Base-by-base conservation (phyloP, 768 basidiomycete genomes). In the Lenzites betulinus region DNA sequence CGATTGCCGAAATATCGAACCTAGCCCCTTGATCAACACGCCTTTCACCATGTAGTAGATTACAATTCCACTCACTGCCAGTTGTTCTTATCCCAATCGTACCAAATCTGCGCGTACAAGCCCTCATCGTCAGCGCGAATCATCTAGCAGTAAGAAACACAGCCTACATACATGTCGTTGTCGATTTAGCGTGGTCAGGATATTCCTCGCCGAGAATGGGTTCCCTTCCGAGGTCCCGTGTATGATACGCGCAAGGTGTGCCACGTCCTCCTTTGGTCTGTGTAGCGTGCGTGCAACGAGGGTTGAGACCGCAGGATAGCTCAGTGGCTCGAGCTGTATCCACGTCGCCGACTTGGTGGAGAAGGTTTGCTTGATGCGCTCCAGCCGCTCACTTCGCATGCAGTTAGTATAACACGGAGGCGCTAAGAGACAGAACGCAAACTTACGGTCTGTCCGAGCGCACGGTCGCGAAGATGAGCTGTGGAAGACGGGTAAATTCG, bases 241-340 rank as follows among this genome's bases (percentile, higher is more conserved):
- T 16, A 90, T 75, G 50, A 88, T 80, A 18, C 78, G 76, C 5
- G 86, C 81, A 46, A 91, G 69, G 5, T 79, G 73, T 3, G 74
- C 71, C 51, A 81, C 83, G 20, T 86, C 85, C 36, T 86, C 84
- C 63, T 80, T 82, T 1, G 76, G 61, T 16, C 84, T 80, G 59
- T 85, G 87, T 22, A 91, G 74, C 0, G 87, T 85, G 59, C 83
- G 84, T 2, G 88, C 81, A 9, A 89, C 84, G 39, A 90, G 73
- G 11, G 78, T 74, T 0, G 82, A 81, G 33, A 90, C 77, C 0
- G 88, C 85, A 1, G 79, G 68, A 54, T 81, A 83, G 16, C 77
- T 74, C 25, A 91, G 72, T 1, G 87, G 86, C 64, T 88, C 83
- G 23, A 90, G 74, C 33, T 76, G 75, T 15, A 91, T 86, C 87